Conservation (phyloP, 768 basidiomycete species). For the Paxillus involutus region DNA sequence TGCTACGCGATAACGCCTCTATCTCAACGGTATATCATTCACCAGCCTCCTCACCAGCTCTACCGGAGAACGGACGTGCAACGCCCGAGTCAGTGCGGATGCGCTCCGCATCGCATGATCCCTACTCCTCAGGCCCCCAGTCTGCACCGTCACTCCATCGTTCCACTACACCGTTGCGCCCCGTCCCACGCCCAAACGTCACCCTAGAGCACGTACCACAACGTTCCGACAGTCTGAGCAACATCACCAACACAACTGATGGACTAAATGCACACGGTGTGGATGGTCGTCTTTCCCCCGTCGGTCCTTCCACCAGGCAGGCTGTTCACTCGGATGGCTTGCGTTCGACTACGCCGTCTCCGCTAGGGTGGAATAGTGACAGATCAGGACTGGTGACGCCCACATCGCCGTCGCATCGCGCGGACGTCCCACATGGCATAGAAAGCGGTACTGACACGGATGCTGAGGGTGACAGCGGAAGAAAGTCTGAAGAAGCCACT, state of each 20-base stretch:
- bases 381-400: conserved; percentile 32
- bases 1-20: conserved; percentile 27
- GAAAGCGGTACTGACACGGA: conserved; percentile 79
- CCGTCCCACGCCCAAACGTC: conserved; percentile 24
- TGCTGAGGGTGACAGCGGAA: conserved; percentile 47
- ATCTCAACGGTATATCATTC: conserved; percentile 31
- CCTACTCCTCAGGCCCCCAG: conserved; percentile 1
- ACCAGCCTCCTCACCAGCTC: conserved; percentile 40
- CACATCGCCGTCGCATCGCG: conserved; percentile 59
- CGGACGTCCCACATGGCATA: conserved; percentile 69
- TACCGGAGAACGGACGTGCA: conserved; percentile 31
- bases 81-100: conserved; percentile 42
- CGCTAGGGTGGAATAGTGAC: conserved; percentile 21
- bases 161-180: conserved; percentile 12
- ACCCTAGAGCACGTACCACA: conserved; percentile 36
- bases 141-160: conserved; percentile 1
- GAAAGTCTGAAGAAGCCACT: conserved; percentile 24
- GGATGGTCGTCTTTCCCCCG: conserved; percentile 14
- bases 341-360: conserved; percentile 19
- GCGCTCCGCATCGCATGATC: conserved; percentile 36
- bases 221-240: conserved; percentile 32
- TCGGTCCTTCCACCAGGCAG: conserved; percentile 1
- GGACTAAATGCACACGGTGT: neutral
- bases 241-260: neutral
- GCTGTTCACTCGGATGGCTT: conserved; percentile 18